phyloP scores from a whole-genome alignment of 257 asterid species.

The Nicotiana sylvestris region DNA sequence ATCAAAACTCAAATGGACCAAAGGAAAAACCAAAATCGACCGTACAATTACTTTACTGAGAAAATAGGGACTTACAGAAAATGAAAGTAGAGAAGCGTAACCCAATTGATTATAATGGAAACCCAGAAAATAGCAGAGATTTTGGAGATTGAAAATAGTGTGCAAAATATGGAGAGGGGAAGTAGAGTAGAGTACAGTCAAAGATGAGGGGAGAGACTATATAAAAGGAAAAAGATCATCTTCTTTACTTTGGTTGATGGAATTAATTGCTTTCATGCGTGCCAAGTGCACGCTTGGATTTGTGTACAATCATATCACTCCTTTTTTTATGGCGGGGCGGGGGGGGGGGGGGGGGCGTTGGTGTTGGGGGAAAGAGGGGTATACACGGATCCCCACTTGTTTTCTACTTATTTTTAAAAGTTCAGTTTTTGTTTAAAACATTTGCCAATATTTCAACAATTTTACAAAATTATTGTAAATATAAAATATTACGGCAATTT shows the following conservation, averaged over 20 bases:
- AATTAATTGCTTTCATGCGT: slow-evolving; percentile 13
- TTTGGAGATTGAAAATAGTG: neutral
- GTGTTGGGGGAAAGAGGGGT: too few relatives aligned
- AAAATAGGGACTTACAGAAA: neutral
- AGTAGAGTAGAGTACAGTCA: neutral
- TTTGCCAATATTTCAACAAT: too few relatives aligned
- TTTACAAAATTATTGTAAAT: too few relatives aligned
- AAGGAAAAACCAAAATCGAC: neutral
- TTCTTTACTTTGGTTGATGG: neutral
- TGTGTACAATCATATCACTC: neutral
- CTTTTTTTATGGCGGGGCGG: neutral
- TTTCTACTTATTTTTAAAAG: too few relatives aligned
- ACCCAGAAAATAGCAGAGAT: neutral
- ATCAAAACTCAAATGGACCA: neutral
- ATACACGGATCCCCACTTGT: neutral
- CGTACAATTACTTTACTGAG: neutral
- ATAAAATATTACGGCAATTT: too few relatives aligned
- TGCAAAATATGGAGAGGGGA: neutral
- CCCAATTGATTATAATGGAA: neutral
- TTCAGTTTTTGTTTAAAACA: too few relatives aligned
- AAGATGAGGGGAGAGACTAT: neutral
- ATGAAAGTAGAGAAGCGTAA: neutral
- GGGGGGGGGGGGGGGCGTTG: too few relatives aligned
- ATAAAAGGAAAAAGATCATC: neutral
- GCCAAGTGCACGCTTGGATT: slow-evolving; percentile 18